A percentile compares a stretch with the other conserved stretches of the same genome.
These are phyloP conservation scores for Knoxdaviesia capensis DNA, from an alignment of 2,329 filamentous ascomycete genomes.

Conservation along the genomic window DNA sequence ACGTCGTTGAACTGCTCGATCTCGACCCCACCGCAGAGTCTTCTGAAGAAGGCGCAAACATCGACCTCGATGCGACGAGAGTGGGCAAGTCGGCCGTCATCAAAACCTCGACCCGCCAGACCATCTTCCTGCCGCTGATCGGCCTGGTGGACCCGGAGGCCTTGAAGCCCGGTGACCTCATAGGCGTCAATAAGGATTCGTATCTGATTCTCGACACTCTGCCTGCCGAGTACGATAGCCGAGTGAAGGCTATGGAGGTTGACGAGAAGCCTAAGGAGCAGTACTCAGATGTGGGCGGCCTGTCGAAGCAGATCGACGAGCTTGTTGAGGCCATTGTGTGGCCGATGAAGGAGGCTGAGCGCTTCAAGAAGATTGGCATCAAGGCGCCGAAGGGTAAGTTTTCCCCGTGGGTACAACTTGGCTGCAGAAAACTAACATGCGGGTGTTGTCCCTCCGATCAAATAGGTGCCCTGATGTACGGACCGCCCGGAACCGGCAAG, in stretches of 20 bases:
- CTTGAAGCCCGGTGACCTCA: conserved; percentile 87
- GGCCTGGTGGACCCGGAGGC: conserved; percentile 90
- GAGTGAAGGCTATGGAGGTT: conserved; percentile 99
- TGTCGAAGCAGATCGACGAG: conserved; percentile 99
- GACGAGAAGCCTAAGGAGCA: conserved; percentile 99
- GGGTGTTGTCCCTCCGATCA: conserved; percentile 4
- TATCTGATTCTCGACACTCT: conserved; percentile 94
- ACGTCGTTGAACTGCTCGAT: conserved; percentile 92
- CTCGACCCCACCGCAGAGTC: conserved; percentile 92
- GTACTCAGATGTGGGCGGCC: conserved; percentile 90
- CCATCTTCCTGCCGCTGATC: conserved; percentile 94
- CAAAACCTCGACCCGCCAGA: conserved; percentile 96
- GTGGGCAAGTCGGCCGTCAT: conserved; percentile 98
- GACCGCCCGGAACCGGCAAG: conserved; percentile 76
- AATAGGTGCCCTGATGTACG: conserved; percentile 91
- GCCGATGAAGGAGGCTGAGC: conserved; percentile 99
- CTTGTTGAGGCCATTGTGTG: conserved; percentile 95
- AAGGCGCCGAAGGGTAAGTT: conserved; percentile 87
- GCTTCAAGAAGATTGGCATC: conserved; percentile 99
- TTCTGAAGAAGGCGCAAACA: conserved; percentile 93
- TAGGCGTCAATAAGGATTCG: conserved; percentile 97
- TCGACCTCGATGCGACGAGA: conserved; percentile 88
- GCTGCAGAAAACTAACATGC: not conserved
- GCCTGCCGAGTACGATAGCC: conserved; percentile 93
- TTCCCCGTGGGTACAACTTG: not conserved